These are phyloP conservation scores for Rhizopus microsporus DNA, from an alignment of 371 early-diverging fungal genomes.

Conservation along the genomic window DNA sequence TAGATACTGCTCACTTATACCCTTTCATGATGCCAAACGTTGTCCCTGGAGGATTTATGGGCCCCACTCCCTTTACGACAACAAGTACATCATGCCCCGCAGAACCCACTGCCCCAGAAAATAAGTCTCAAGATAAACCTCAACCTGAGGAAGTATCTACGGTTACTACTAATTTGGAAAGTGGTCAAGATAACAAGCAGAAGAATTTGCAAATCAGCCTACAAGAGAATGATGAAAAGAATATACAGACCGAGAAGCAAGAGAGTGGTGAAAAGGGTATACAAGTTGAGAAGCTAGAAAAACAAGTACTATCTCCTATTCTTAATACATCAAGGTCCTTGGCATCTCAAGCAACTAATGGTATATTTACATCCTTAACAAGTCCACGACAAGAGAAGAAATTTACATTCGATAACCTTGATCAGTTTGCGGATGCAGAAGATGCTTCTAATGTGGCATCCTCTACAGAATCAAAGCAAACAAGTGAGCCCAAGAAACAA, in stretches of 20 bases:
- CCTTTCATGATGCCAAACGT: neutral
- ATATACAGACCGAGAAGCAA: neutral
- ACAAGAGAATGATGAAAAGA: neutral
- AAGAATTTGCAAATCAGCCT: no score
- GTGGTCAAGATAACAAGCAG: no score
- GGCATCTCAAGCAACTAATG: neutral
- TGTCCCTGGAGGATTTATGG: neutral
- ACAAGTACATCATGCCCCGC: conserved; percentile 5
- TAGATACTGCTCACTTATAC: conserved; percentile 3
- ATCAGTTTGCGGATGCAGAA: conserved; percentile 16
- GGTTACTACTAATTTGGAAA: neutral
- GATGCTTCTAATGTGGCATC: no score
- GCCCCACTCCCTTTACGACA: conserved; percentile 1
- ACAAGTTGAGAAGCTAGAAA: neutral
- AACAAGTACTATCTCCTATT: neutral
- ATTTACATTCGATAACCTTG: neutral
- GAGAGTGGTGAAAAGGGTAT: neutral
- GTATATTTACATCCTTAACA: neutral
- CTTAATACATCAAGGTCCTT: neutral
- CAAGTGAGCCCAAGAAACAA: no score
- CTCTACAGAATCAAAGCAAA: no score
- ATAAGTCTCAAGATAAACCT: neutral
- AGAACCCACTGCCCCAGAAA: neutral
- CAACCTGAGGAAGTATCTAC: neutral
- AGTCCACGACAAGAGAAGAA: neutral